Evolutionary conservation across 202 grass and related monocot species (phyloP).

Genomic region (Zizania palustris): DNA sequence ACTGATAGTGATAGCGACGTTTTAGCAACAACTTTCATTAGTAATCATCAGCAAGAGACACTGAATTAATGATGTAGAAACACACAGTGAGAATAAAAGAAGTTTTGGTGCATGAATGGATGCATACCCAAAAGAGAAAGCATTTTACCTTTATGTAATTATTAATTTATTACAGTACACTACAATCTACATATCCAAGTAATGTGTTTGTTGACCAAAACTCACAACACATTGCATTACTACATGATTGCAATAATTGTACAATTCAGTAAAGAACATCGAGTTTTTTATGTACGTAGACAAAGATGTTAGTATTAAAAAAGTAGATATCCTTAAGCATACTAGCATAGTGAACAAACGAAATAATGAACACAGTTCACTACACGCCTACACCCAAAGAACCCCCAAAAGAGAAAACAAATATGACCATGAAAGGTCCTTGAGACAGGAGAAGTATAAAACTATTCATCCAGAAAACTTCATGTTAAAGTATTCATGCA

Average conservation of each 20-base stretch:
- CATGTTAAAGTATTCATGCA: background rate
- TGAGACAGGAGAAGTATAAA: background rate
- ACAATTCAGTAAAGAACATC: slow-evolving; percentile 13
- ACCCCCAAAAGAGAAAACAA: background rate
- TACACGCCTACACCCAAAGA: slow-evolving; percentile 10
- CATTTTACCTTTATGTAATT: background rate
- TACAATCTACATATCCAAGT: slow-evolving; percentile 4
- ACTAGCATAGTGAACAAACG: background rate
- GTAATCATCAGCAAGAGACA: slow-evolving; percentile 2
- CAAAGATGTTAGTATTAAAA: background rate
- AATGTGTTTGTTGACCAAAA: slow-evolving; percentile 21
- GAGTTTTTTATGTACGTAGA: background rate
- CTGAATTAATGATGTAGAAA: slow-evolving; percentile 26
- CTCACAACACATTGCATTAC: background rate
- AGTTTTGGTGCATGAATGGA: too few relatives aligned
- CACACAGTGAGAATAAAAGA: background rate
- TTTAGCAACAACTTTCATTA: slow-evolving; percentile 11
- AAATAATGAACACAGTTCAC: slow-evolving; percentile 1
- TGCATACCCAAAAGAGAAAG: background rate
- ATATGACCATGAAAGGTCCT: background rate
- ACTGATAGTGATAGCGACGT: background rate
- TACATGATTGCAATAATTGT: slow-evolving; percentile 5
- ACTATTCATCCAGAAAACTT: slow-evolving; percentile 29
- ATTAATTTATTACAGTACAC: background rate
- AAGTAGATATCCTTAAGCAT: slow-evolving; percentile 8